These are phyloP conservation scores for Hyphodiscus sp. DNA, from an alignment of 2,329 filamentous ascomycete species.

Conservation along the genomic window DNA sequence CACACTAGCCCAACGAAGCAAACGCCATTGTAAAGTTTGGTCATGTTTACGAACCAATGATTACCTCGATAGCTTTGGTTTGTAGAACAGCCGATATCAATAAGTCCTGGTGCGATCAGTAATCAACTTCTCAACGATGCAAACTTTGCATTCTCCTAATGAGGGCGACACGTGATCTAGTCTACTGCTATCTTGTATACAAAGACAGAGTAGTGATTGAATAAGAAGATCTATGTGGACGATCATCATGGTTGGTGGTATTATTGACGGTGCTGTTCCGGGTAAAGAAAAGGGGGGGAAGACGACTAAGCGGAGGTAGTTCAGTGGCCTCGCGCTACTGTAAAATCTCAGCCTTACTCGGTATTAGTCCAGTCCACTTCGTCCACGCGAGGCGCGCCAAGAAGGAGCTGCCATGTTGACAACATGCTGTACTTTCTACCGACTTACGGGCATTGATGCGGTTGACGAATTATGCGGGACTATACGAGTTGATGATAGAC, in stretches of 20 bases:
- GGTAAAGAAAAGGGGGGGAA: too few species aligned
- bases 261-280: too few species aligned
- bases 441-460: neutral
- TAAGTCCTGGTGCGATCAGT: neutral
- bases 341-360: neutral
- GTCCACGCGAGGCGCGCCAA: neutral
- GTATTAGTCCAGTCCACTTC: too few species aligned
- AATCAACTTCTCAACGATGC: neutral
- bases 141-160: too few species aligned
- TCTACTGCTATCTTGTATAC: too few species aligned
- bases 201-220: too few species aligned
- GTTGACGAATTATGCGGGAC: neutral
- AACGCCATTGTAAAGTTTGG: neutral
- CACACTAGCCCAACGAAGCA: neutral
- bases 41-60: neutral
- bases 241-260: too few species aligned
- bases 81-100: neutral
- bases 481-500: slow-evolving; percentile 14
- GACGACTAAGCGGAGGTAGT: too few species aligned
- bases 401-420: neutral
- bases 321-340: neutral
- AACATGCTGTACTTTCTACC: neutral
- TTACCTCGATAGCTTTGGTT: neutral
- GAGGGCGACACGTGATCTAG: too few species aligned
- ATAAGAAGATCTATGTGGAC: too few species aligned